Evolutionary conservation across 1,139 yeast genomes (phyloP).

Genomic region (Sugiyamaella paludigena): DNA sequence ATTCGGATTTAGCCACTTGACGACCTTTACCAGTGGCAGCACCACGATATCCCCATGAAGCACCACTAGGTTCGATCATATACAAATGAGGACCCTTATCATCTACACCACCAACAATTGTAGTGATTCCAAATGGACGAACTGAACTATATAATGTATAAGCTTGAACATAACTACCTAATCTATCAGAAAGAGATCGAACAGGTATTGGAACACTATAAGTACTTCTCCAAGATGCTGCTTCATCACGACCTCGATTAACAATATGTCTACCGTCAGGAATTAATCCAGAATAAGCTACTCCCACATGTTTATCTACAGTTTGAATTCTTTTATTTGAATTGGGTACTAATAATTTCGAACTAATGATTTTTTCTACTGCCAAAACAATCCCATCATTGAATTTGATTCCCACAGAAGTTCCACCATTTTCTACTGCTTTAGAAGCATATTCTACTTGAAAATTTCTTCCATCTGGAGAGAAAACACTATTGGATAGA

Average conservation of each 20-base stretch:
- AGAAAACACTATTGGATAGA: conserved; percentile 85
- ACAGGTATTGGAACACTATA: conserved; percentile 78
- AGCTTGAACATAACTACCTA: conserved; percentile 92
- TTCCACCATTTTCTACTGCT: conserved; percentile 97
- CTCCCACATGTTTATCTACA: conserved; percentile 90
- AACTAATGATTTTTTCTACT: conserved; percentile 86
- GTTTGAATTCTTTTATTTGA: conserved; percentile 89
- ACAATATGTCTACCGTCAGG: conserved; percentile 98
- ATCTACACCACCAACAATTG: conserved; percentile 93
- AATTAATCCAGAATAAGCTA: conserved; percentile 82
- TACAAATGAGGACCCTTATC: conserved; percentile 76
- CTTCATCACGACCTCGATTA: conserved; percentile 89
- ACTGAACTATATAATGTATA: conserved; percentile 95
- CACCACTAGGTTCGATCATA: conserved; percentile 97
- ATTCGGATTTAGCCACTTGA: conserved; percentile 92
- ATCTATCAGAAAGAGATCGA: conserved; percentile 78
- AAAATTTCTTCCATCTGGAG: conserved; percentile 89
- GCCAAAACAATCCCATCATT: conserved; percentile 93
- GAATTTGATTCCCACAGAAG: conserved; percentile 89
- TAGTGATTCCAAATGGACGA: conserved; percentile 92
- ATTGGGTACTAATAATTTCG: conserved; percentile 85
- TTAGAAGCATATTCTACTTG: conserved; percentile 98
- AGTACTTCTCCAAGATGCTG: conserved; percentile 69
- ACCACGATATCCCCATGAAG: conserved; percentile 95
- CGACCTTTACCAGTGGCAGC: conserved; percentile 99